A percentile compares a stretch with the other conserved stretches of the same genome.
phyloP scores from a whole-genome alignment of 1,139 yeast genomes.

The Protomyces macrosporus region DNA sequence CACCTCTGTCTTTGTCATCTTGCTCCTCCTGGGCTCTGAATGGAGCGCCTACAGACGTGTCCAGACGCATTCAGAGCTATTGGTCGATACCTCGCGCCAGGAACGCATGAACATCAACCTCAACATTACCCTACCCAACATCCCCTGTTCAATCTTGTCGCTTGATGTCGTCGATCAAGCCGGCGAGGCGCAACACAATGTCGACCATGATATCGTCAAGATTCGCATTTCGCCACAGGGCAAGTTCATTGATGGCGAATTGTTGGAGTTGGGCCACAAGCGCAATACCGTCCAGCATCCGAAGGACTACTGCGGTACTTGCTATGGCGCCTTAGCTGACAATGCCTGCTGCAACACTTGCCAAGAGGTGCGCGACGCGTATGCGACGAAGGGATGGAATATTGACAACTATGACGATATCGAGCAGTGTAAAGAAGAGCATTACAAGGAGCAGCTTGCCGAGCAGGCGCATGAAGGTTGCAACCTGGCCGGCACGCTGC shows the following conservation, averaged over 20 bases:
- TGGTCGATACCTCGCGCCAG: conserved; percentile 73
- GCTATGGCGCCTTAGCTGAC: conserved; percentile 66
- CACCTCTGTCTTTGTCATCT: conserved; percentile 57
- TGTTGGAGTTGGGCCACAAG: conserved; percentile 34
- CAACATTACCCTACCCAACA: conserved; percentile 71
- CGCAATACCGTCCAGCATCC: conserved; percentile 31
- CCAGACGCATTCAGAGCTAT: conserved; percentile 70
- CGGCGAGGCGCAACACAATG: conserved; percentile 75
- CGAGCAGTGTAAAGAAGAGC: conserved; percentile 85
- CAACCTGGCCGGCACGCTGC: conserved; percentile 70
- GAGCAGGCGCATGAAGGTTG: conserved; percentile 77
- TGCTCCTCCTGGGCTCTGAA: conserved; percentile 64
- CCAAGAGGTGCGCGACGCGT: conserved; percentile 72
- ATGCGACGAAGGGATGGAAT: conserved; percentile 74
- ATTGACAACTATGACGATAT: conserved; percentile 81
- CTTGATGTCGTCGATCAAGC: conserved; percentile 70
- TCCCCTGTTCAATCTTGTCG: conserved; percentile 65
- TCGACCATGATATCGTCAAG: conserved; percentile 67
- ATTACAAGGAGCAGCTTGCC: conserved; percentile 61
- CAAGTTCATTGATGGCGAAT: conserved; percentile 37
- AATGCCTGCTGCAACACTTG: conserved; percentile 76
- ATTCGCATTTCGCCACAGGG: conserved; percentile 55
- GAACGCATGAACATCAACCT: conserved; percentile 69
- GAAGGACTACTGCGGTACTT: conserved; percentile 69
- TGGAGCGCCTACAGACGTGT: conserved; percentile 67